Conservation (phyloP, 1,284 basidiomycete genomes). For the Microbotryum lychnidis-dioicae region DNA sequence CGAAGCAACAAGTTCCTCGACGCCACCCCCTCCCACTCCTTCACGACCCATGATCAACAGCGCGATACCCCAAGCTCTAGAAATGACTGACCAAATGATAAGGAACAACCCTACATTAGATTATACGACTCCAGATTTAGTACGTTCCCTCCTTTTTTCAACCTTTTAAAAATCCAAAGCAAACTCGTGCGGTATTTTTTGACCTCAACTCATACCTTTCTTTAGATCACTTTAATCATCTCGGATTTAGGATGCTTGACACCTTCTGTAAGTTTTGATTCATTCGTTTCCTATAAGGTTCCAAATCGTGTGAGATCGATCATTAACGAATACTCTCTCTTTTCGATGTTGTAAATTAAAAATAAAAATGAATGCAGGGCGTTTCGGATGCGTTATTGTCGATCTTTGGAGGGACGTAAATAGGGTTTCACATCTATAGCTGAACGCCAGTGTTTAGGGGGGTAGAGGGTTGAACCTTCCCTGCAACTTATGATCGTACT, state of each 20-base stretch:
- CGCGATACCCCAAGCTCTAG: conserved; percentile 28
- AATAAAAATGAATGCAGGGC: conserved; percentile 13
- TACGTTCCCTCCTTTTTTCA: not conserved
- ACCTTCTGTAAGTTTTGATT: conserved; percentile 51
- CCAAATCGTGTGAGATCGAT: too few species aligned
- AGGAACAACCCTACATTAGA: conserved; percentile 44
- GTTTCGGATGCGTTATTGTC: conserved; percentile 27
- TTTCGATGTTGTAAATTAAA: not conserved
- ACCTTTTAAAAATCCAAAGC: too few species aligned
- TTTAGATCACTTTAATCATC: conserved; percentile 71
- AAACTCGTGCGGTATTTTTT: too few species aligned
- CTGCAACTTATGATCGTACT: too few species aligned
- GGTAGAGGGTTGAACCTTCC: too few species aligned
- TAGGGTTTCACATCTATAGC: too few species aligned
- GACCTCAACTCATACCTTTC: too few species aligned
- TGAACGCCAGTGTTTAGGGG: too few species aligned
- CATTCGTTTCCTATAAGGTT: too few species aligned
- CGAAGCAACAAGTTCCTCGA: not conserved
- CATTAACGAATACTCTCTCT: too few species aligned
- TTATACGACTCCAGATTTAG: conserved; percentile 41
- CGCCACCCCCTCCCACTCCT: conserved; percentile 25
- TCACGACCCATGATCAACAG: conserved; percentile 29
- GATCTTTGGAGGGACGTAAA: conserved; percentile 15
- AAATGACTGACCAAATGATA: conserved; percentile 44
- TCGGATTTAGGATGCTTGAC: conserved; percentile 86